These are phyloP conservation scores for Mollisiaceae sp. DNA, from an alignment of 2,329 filamentous ascomycete genomes.

Conservation along the genomic window DNA sequence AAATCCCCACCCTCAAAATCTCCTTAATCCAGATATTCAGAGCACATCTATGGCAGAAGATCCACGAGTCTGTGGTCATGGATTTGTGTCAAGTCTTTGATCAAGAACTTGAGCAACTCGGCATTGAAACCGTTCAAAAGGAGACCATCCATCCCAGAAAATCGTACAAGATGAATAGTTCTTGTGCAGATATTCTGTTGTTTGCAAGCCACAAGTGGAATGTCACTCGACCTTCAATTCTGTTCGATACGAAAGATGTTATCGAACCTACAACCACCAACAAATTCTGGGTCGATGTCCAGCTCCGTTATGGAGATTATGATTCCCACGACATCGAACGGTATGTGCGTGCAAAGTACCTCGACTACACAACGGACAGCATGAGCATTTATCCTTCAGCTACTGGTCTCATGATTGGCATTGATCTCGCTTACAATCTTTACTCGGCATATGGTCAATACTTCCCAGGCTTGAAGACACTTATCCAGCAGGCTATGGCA, in stretches of 20 bases:
- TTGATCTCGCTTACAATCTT: conserved; percentile 96
- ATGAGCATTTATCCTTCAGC: conserved; percentile 98
- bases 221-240: conserved; percentile 87
- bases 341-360: conserved; percentile 96
- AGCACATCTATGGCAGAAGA: conserved; percentile 99
- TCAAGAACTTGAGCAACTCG: conserved; percentile 92
- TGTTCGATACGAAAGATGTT: conserved; percentile 95
- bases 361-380: conserved; percentile 98
- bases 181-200: conserved; percentile 93
- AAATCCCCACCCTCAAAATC: conserved; percentile 97
- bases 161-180: conserved; percentile 99
- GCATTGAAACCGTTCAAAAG: conserved; percentile 97
- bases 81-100: conserved; percentile 98
- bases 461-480: conserved; percentile 94
- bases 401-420: conserved; percentile 95
- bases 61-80: conserved; percentile 98
- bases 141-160: conserved; percentile 99
- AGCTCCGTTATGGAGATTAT: conserved; percentile 96
- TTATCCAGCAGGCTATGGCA: conserved; percentile 97
- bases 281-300: conserved; percentile 99
- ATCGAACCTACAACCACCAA: conserved; percentile 95
- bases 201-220: conserved; percentile 99
- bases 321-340: conserved; percentile 99
- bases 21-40: conserved; percentile 99
- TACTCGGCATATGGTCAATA: conserved; percentile 99